phyloP scores from a whole-genome alignment of 1,284 basidiomycete species.

The Naganishia cerealis region DNA sequence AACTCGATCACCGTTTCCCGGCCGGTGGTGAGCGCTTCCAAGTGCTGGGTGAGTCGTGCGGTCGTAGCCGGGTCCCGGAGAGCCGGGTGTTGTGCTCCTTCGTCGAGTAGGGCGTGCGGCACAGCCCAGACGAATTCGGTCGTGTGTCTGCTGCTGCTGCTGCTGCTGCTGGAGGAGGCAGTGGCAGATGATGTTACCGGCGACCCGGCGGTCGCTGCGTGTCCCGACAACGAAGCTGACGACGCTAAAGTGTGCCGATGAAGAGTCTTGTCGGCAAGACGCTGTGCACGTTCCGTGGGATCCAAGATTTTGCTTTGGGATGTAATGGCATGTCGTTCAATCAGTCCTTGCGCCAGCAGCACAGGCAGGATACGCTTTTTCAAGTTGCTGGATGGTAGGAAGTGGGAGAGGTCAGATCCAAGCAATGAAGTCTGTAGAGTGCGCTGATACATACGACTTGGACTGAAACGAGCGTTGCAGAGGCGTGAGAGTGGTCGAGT shows the following conservation, averaged over 20 bases:
- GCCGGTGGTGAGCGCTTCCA: slow-evolving; percentile 19
- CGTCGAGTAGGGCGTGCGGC: slow-evolving; percentile 13
- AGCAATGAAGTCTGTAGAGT: background rate
- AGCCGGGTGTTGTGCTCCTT: slow-evolving; percentile 6
- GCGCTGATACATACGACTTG: slow-evolving; percentile 12
- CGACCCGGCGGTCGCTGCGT: background rate
- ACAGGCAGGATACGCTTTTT: slow-evolving; percentile 47
- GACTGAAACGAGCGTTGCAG: slow-evolving; percentile 26
- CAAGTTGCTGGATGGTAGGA: slow-evolving; percentile 39
- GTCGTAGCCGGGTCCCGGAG: background rate
- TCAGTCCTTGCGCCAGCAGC: slow-evolving; percentile 43
- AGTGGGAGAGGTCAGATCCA: background rate
- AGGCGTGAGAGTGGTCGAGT: background rate
- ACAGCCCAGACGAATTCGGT: slow-evolving; percentile 27
- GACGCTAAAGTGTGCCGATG: background rate
- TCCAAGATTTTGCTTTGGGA: slow-evolving; percentile 10
- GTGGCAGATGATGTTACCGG: background rate
- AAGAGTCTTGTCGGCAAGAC: slow-evolving; percentile 15
- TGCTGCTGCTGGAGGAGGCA: background rate
- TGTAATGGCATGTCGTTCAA: slow-evolving; percentile 35
- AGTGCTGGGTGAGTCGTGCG: slow-evolving; percentile 3
- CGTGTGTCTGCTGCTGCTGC: background rate
- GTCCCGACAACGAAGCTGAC: background rate
- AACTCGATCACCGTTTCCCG: slow-evolving; percentile 21
- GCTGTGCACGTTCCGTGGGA: slow-evolving; percentile 5